phyloP scores from a whole-genome alignment of 2,329 filamentous ascomycete species.

The Neospermospora avenae region DNA sequence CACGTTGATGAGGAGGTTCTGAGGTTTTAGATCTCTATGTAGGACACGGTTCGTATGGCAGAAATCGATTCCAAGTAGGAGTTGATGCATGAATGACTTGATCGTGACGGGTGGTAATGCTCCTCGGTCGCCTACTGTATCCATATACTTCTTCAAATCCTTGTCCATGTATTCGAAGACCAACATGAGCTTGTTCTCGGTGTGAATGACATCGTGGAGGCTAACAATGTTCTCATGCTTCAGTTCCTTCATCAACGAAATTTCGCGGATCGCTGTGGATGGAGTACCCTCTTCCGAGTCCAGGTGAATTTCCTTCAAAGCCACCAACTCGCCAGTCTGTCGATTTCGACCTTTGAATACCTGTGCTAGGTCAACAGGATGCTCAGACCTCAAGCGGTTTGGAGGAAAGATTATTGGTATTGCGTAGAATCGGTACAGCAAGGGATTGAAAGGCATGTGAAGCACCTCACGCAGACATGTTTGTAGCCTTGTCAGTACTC shows the following conservation, averaged over 20 bases:
- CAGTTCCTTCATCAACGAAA: slow-evolving; percentile 98
- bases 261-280: slow-evolving; percentile 95
- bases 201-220: slow-evolving; percentile 98
- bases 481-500: slow-evolving; percentile 27
- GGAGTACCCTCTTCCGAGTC: slow-evolving; percentile 98
- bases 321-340: slow-evolving; percentile 93
- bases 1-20: slow-evolving; percentile 92
- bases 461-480: neutral
- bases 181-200: slow-evolving; percentile 99
- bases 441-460: neutral
- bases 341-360: slow-evolving; percentile 98
- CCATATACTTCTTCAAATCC: slow-evolving; percentile 98
- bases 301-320: slow-evolving; percentile 97
- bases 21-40: slow-evolving; percentile 92
- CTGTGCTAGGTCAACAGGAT: slow-evolving; percentile 44
- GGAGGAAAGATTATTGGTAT: too few species aligned
- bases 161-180: slow-evolving; percentile 99
- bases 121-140: slow-evolving; percentile 83
- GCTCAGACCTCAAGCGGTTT: too few species aligned
- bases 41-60: slow-evolving; percentile 97
- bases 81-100: slow-evolving; percentile 99
- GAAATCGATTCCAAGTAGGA: slow-evolving; percentile 92
- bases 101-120: slow-evolving; percentile 86
- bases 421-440: neutral
- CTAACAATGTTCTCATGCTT: slow-evolving; percentile 98